Evolutionary conservation across 108 stramenopile species (phyloP).

Genomic region (Craspedostauros australis): DNA sequence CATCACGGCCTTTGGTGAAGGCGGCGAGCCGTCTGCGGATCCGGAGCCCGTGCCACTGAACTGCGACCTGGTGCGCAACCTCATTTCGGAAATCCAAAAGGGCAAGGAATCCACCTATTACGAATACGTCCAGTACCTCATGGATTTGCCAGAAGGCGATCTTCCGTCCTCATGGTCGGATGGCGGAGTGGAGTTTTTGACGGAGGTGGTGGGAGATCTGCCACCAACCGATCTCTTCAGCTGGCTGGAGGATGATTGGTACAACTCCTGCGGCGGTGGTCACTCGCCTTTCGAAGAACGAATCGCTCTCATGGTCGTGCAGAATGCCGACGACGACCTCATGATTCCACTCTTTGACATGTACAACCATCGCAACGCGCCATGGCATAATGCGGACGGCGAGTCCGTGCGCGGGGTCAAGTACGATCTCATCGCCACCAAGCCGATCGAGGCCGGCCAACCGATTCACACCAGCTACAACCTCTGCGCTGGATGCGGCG

Average conservation of each 20-base stretch:
- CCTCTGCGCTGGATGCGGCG: slow-evolving; percentile 37
- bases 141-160: slow-evolving; percentile 9
- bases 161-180: slow-evolving; percentile 39
- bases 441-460: slow-evolving; percentile 42
- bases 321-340: slow-evolving; percentile 51
- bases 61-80: slow-evolving; percentile 31
- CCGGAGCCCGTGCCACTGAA: no score
- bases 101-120: slow-evolving; percentile 26
- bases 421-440: slow-evolving; percentile 19
- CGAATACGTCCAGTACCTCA: slow-evolving; percentile 51
- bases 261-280: slow-evolving; percentile 7
- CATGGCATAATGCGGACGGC: background rate
- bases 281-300: no score
- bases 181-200: slow-evolving; percentile 23
- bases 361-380: slow-evolving; percentile 19
- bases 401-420: background rate
- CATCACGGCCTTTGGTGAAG: no score
- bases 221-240: background rate
- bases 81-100: slow-evolving; percentile 24
- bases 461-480: slow-evolving; percentile 55
- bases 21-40: no score
- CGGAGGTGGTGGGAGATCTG: slow-evolving; percentile 19
- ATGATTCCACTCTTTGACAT: slow-evolving; percentile 54
- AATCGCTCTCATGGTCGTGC: no score
- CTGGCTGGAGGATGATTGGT: slow-evolving; percentile 16